Percentiles rank a stretch among this genome's conserved stretches.
These are phyloP conservation scores for Kewa caespitosa DNA, from an alignment of 179 eudicot species.

Conservation along the genomic window DNA sequence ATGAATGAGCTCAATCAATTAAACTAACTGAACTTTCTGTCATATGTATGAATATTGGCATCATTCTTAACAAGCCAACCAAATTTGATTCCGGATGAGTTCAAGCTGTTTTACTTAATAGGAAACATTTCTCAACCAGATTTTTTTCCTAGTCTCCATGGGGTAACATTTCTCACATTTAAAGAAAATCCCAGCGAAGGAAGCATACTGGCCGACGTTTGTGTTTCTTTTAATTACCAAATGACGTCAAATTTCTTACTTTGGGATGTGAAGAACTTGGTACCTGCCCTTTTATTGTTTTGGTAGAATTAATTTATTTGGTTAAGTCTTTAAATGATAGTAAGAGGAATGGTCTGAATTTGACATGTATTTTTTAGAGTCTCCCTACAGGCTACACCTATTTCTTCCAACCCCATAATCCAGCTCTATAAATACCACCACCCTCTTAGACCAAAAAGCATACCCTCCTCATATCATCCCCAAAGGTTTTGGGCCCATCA, in stretches of 20 bases:
- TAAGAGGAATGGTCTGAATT: no score
- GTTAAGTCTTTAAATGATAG: no score
- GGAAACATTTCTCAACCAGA: neutral
- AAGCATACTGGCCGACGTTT: neutral
- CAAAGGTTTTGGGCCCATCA: constrained; percentile 12
- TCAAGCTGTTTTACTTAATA: neutral
- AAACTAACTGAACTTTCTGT: no score
- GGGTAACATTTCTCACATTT: neutral
- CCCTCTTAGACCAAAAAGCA: neutral
- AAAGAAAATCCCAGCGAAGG: neutral
- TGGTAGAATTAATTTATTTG: neutral
- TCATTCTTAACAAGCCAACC: neutral
- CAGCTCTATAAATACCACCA: constrained; percentile 9
- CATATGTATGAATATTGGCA: neutral
- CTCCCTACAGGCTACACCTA: neutral
- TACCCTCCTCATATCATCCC: neutral
- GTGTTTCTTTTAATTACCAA: neutral
- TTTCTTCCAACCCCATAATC: neutral
- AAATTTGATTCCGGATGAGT: neutral
- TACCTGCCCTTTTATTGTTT: no score
- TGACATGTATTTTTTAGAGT: neutral
- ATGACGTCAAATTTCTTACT: neutral
- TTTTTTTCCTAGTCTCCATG: neutral
- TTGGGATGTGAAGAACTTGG: neutral
- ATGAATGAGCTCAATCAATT: no score